A percentile compares a stretch with the other conserved stretches of the same genome.
These are phyloP conservation scores for Phytophthora pluvialis DNA, from an alignment of 352 stramenopile genomes.

Conservation along the genomic window DNA sequence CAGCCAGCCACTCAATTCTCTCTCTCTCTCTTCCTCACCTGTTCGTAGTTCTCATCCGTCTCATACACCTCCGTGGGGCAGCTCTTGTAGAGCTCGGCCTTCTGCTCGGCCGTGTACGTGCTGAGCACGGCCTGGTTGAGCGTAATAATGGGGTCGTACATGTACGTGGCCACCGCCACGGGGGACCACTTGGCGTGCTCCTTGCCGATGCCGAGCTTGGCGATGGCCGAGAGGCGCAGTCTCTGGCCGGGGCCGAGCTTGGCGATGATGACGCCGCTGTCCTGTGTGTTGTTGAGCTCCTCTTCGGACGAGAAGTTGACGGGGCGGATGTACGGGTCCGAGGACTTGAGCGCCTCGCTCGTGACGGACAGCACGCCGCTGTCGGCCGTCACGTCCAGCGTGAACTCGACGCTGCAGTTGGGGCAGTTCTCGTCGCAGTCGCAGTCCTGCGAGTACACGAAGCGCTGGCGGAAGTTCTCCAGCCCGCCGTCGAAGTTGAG, in stretches of 20 bases:
- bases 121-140: slow-evolving; percentile 93
- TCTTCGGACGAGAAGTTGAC: slow-evolving; percentile 90
- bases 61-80: slow-evolving; percentile 96
- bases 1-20: not conserved
- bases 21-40: slow-evolving; percentile 35
- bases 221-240: slow-evolving; percentile 95
- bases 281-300: slow-evolving; percentile 94
- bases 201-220: slow-evolving; percentile 95
- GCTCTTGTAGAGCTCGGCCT: slow-evolving; percentile 94
- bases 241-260: slow-evolving; percentile 96
- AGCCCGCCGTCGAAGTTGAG: slow-evolving; percentile 89
- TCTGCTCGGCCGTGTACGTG: slow-evolving; percentile 94
- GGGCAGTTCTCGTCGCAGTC: slow-evolving; percentile 96
- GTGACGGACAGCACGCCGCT: slow-evolving; percentile 76
- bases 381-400: slow-evolving; percentile 92
- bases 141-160: slow-evolving; percentile 92
- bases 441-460: slow-evolving; percentile 89
- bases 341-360: slow-evolving; percentile 80
- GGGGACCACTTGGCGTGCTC: slow-evolving; percentile 98
- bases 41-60: slow-evolving; percentile 92
- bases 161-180: slow-evolving; percentile 95
- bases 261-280: slow-evolving; percentile 96
- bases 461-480: slow-evolving; percentile 92
- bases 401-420: slow-evolving; percentile 97
- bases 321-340: slow-evolving; percentile 85